Percentiles rank a stretch among this genome's conserved stretches.
phyloP scores from a whole-genome alignment of 176 grass and related monocot species.

The Echinochloa phyllopogon region DNA sequence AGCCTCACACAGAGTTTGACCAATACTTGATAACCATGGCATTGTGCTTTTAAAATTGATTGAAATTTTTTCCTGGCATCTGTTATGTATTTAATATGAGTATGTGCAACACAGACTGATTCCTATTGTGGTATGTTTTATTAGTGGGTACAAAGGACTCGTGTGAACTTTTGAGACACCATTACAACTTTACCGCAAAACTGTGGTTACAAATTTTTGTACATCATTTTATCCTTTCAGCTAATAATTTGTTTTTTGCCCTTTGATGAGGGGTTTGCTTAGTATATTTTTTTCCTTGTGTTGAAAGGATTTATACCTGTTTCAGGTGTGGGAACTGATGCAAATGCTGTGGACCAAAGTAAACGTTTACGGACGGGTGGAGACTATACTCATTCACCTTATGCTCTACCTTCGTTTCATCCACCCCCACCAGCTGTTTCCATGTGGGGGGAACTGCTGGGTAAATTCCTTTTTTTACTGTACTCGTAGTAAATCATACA shows the following conservation, averaged over 20 bases:
- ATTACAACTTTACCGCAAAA: too few species aligned
- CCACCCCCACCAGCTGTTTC: slow-evolving; percentile 77
- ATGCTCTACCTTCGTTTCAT: slow-evolving; percentile 85
- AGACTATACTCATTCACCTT: slow-evolving; percentile 80
- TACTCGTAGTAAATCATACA: slow-evolving; percentile 21
- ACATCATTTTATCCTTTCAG: neutral
- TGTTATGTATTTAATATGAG: too few species aligned
- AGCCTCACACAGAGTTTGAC: too few species aligned
- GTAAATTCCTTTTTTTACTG: slow-evolving; percentile 51
- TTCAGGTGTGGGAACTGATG: slow-evolving; percentile 80
- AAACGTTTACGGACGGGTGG: slow-evolving; percentile 87
- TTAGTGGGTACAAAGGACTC: too few species aligned
- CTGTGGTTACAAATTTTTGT: neutral
- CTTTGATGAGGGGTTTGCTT: neutral
- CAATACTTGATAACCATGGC: too few species aligned
- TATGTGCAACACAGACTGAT: too few species aligned
- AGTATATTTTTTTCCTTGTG: neutral
- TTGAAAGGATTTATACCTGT: slow-evolving; percentile 13
- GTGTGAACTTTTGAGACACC: neutral
- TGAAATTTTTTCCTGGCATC: too few species aligned
- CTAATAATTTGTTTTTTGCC: neutral
- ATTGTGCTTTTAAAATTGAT: too few species aligned
- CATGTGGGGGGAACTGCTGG: slow-evolving; percentile 82
- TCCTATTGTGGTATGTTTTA: too few species aligned
- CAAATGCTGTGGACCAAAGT: slow-evolving; percentile 83